Conservation (phyloP, 768 basidiomycete species). For the Filobasidium floriforme region DNA sequence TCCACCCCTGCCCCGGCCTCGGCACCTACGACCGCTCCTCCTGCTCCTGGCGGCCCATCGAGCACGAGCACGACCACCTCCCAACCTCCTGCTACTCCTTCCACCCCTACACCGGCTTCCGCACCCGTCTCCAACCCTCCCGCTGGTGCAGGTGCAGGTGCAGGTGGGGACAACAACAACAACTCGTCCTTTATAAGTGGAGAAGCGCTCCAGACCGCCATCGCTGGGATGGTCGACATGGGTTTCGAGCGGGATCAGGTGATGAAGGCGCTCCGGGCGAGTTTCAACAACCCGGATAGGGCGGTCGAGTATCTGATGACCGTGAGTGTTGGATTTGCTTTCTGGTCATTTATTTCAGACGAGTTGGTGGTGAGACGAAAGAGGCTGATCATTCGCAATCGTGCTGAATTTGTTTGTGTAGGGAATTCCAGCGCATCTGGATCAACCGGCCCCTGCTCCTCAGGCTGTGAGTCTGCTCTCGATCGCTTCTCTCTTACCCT, state of each 20-base stretch:
- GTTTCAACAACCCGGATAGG: slow-evolving; percentile 93
- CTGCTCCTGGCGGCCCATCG: slow-evolving; percentile 40
- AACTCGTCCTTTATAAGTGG: slow-evolving; percentile 54
- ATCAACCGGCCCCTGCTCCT: slow-evolving; percentile 41
- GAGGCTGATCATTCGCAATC: too few species aligned
- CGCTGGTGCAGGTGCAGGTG: slow-evolving; percentile 7
- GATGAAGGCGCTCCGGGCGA: slow-evolving; percentile 74
- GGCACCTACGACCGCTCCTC: slow-evolving; percentile 32
- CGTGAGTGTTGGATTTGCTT: slow-evolving; percentile 49
- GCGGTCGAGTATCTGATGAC: slow-evolving; percentile 97
- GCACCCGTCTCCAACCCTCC: slow-evolving; percentile 22
- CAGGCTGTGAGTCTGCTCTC: slow-evolving; percentile 14
- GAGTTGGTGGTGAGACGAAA: slow-evolving; percentile 28
- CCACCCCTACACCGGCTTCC: slow-evolving; percentile 35
- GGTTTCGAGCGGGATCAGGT: slow-evolving; percentile 84
- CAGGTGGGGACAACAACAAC: neutral
- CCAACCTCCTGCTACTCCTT: slow-evolving; percentile 41
- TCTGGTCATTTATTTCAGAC: too few species aligned
- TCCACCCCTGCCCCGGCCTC: slow-evolving; percentile 42
- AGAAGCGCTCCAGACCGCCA: slow-evolving; percentile 62
- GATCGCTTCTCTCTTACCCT: neutral
- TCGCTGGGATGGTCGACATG: slow-evolving; percentile 85
- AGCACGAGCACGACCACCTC: slow-evolving; percentile 43
- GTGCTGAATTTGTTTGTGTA: slow-evolving; percentile 78
- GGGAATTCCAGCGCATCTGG: slow-evolving; percentile 31